phyloP scores from a whole-genome alignment of 1,284 basidiomycete species.

The Apiotrichum sp. region DNA sequence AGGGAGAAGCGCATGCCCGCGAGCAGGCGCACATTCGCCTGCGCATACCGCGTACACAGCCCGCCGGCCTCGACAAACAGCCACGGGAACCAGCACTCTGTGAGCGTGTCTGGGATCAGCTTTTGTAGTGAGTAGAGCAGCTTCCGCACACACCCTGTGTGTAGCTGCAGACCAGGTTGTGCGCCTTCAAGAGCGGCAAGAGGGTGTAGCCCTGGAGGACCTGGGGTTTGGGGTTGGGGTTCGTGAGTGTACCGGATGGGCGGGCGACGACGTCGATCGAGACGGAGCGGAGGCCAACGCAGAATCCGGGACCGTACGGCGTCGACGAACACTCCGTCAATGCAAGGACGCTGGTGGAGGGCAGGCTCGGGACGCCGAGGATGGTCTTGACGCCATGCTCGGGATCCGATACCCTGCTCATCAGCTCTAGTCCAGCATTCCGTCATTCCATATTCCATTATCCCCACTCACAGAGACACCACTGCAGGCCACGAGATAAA shows the following conservation, averaged over 20 bases:
- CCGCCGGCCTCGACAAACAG: constrained; percentile 9
- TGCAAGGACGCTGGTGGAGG: not conserved
- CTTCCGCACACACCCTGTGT: not conserved
- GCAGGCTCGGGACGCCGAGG: not conserved
- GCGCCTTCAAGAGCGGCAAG: not conserved
- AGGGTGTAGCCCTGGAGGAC: not conserved
- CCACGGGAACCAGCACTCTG: constrained; percentile 13
- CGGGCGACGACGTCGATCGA: not conserved
- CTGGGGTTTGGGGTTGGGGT: not conserved
- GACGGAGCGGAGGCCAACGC: constrained; percentile 1
- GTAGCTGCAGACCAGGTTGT: constrained; percentile 1
- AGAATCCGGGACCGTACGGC: not conserved
- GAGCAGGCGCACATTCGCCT: constrained; percentile 2
- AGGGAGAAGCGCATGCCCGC: constrained; percentile 8
- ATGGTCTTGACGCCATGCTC: not conserved
- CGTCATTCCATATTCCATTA: no score
- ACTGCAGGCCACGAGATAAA: not conserved
- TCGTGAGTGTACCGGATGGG: no score
- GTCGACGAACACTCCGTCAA: not conserved
- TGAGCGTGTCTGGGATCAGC: not conserved
- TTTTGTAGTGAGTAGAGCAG: not conserved
- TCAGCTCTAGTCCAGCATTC: no score
- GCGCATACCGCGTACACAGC: not conserved
- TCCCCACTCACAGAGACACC: not conserved
- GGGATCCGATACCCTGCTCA: not conserved